phyloP scores from a whole-genome alignment of 352 stramenopile genomes.

The Globisporangium megalacanthum region DNA sequence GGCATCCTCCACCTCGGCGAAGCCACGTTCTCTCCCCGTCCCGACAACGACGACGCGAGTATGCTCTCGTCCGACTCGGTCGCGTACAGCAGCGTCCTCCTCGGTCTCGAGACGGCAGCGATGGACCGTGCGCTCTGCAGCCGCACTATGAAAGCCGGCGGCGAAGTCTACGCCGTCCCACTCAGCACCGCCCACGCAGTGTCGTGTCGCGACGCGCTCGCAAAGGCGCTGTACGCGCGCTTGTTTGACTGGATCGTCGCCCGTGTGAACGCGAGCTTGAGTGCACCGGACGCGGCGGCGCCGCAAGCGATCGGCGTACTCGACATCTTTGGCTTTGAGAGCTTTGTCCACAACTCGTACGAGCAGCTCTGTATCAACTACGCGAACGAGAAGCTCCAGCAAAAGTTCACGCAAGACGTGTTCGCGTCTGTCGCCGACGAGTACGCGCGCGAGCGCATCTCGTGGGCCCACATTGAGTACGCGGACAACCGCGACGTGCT shows the following conservation, averaged over 20 bases:
- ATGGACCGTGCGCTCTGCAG: constrained; percentile 59
- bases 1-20: constrained; percentile 83
- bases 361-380: constrained; percentile 94
- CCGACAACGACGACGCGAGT: constrained; percentile 60
- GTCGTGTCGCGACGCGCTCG: constrained; percentile 89
- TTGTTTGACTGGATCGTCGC: constrained; percentile 96
- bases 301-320: constrained; percentile 71
- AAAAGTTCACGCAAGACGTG: constrained; percentile 91
- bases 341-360: constrained; percentile 87
- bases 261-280: constrained; percentile 78
- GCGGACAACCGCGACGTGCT: constrained; percentile 76
- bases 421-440: constrained; percentile 78
- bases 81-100: constrained; percentile 33
- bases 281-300: constrained; percentile 21
- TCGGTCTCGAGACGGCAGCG: constrained; percentile 38
- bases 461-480: constrained; percentile 79
- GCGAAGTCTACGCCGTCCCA: constrained; percentile 60
- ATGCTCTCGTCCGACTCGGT: constrained; percentile 30
- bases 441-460: constrained; percentile 61
- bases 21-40: constrained; percentile 35
- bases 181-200: constrained; percentile 59
- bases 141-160: constrained; percentile 65
- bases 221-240: constrained; percentile 93
- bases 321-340: constrained; percentile 90
- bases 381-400: constrained; percentile 90